Conservation (phyloP, 2,329 filamentous ascomycete genomes). For the Huntiella savannae region DNA sequence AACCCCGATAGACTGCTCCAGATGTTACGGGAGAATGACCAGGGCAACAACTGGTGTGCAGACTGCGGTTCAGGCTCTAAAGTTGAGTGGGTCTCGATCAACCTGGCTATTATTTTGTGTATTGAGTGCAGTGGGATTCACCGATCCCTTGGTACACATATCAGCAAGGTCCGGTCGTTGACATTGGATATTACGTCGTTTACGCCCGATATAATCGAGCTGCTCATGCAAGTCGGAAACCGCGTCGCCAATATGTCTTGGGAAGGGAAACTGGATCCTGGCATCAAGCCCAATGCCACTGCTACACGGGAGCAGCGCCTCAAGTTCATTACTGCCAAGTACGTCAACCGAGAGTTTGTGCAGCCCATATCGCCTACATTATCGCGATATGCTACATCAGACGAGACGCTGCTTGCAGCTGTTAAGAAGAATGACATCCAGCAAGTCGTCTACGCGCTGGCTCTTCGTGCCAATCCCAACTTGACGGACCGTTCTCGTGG, state of each 20-base stretch:
- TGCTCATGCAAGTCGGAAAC: slow-evolving; percentile 81
- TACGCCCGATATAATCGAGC: slow-evolving; percentile 88
- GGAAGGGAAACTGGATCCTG: slow-evolving; percentile 66
- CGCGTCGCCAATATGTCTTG: slow-evolving; percentile 91
- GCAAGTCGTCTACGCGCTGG: slow-evolving; percentile 76
- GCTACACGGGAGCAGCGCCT: slow-evolving; percentile 78
- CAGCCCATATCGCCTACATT: slow-evolving; percentile 57
- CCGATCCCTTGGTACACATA: slow-evolving; percentile 86
- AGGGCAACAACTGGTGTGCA: slow-evolving; percentile 83
- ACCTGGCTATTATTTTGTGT: slow-evolving; percentile 85
- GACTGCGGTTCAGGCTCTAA: slow-evolving; percentile 84
- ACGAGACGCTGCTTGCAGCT: slow-evolving; percentile 76
- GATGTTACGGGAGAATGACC: slow-evolving; percentile 71
- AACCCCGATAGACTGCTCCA: slow-evolving; percentile 73
- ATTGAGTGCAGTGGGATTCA: slow-evolving; percentile 98
- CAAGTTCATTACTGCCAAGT: slow-evolving; percentile 91
- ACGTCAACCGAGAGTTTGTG: slow-evolving; percentile 67
- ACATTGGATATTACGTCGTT: slow-evolving; percentile 93
- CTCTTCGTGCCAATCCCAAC: slow-evolving; percentile 74
- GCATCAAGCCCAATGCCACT: slow-evolving; percentile 52
- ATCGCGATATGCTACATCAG: slow-evolving; percentile 57
- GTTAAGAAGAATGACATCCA: slow-evolving; percentile 95
- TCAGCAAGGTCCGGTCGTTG: slow-evolving; percentile 88
- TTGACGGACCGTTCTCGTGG: slow-evolving; percentile 66
- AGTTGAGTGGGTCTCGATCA: slow-evolving; percentile 98